Evolutionary conservation across 202 grass and related monocot species (phyloP), one percentile per base, ranked within the genome.

Genomic region (Zizania palustris): DNA sequence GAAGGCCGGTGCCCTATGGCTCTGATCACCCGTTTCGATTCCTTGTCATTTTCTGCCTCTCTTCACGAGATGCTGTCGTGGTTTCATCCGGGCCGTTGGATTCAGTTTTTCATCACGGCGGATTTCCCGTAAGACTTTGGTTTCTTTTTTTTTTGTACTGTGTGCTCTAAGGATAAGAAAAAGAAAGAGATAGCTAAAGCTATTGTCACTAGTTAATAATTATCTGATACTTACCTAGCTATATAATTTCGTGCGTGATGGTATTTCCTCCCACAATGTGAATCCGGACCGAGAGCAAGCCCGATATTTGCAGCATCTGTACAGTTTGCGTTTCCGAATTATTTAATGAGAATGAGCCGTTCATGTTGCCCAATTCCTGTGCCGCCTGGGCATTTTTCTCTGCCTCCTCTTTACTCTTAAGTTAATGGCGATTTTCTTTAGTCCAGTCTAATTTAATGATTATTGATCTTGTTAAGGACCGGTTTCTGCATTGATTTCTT

Each of bases 1-100:
- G 89, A 81, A 92, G 78, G 95, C 95, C 77, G 89, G 91, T 7
- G 95, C 95, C 34, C 95, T 98, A 38, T 98, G 91, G 91, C 91
- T 98, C 21, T 74, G 45, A 85, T 85, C 58, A 51, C 9, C 62
- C 10, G 8, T 28, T 6, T 58, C 46, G n/a, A 8, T 5, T 9
- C 3, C 1, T 18, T 55, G 22, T 42, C 3, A n/a, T 43, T 42
- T 16, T 9, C 3, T 38, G 33, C 15, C 8, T 22, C 19, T 44
- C 20, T 35, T 37, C 7, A 3, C 35, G 43, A 53, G 33, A 22
- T 61, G 82, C 39, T 36, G 34, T 51, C 63, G 51, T 54, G 41
- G 35, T 72, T 58, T 41, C 36, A 73, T 73, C 9, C 62, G 78
- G 72, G 66, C 77, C 82, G 73, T 85, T 63, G 72, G 82, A 73